Evolutionary conservation across 169 alveolate genomes (phyloP).

Genomic region (Cyclospora cayetanensis): DNA sequence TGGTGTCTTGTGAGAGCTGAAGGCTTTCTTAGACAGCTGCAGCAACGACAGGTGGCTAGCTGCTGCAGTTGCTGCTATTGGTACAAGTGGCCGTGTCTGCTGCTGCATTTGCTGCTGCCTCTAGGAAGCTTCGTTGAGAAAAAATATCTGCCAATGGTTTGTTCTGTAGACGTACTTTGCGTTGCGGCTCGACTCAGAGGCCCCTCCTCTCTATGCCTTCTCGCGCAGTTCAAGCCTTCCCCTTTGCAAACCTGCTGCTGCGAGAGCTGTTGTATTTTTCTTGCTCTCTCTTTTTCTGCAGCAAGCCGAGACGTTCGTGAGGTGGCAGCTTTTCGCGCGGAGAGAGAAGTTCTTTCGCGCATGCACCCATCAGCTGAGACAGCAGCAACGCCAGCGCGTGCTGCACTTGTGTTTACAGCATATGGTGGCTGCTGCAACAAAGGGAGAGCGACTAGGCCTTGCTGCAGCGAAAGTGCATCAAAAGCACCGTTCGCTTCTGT

Average conservation of each 20-base stretch:
- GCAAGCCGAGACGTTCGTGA: conserved; percentile 18
- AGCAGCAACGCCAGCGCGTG: conserved; percentile 34
- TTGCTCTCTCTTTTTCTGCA: too few species aligned
- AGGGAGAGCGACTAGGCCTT: background rate
- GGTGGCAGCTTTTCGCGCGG: background rate
- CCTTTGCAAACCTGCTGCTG: too few species aligned
- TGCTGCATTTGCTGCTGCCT: background rate
- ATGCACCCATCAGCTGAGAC: conserved; percentile 43
- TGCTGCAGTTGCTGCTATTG: background rate
- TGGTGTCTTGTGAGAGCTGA: background rate
- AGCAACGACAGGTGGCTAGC: conserved; percentile 7
- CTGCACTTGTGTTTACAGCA: conserved; percentile 23
- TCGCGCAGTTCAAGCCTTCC: too few species aligned
- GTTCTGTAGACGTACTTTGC: too few species aligned
- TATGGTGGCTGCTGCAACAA: conserved; percentile 28
- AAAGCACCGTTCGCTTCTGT: conserved; percentile 22
- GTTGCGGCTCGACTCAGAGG: too few species aligned
- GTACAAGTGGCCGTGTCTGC: background rate
- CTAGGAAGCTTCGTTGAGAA: too few species aligned
- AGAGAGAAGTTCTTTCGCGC: background rate
- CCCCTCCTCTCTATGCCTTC: too few species aligned
- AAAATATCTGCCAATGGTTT: too few species aligned
- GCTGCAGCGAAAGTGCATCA: conserved; percentile 44
- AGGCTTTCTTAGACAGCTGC: background rate
- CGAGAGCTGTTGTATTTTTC: background rate